Conservation (phyloP, 2,329 filamentous ascomycete species). For the Aureobasidium musti region DNA sequence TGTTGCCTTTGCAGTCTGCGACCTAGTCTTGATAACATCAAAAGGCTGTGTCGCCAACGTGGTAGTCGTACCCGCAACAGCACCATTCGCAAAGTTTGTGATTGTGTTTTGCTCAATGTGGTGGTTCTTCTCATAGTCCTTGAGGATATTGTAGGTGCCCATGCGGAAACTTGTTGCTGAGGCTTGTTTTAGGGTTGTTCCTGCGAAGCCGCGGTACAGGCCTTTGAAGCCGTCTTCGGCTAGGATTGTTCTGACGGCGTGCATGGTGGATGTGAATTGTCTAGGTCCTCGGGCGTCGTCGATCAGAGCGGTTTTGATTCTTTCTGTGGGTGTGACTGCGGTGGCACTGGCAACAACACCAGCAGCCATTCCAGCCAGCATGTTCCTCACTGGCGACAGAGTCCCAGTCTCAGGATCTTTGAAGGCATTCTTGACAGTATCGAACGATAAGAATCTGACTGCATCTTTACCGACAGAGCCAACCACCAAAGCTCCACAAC, state of each 20-base stretch:
- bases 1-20: conserved; percentile 61
- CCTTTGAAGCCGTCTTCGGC: conserved; percentile 55
- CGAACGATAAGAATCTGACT: conserved; percentile 66
- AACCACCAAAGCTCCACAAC: conserved; percentile 61
- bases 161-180: conserved; percentile 63
- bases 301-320: conserved; percentile 68
- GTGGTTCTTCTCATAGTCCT: conserved; percentile 56
- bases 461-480: conserved; percentile 66
- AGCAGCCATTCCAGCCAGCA: conserved; percentile 65
- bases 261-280: conserved; percentile 54
- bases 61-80: conserved; percentile 61
- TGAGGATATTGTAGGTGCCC: conserved; percentile 64
- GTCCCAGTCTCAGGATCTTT: conserved; percentile 58
- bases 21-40: conserved; percentile 64
- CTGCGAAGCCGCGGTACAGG: conserved; percentile 61
- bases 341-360: conserved; percentile 63
- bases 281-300: conserved; percentile 56
- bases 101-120: conserved; percentile 54
- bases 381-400: conserved; percentile 57
- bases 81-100: conserved; percentile 64
- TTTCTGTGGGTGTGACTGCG: conserved; percentile 68
- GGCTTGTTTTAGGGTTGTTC: conserved; percentile 64
- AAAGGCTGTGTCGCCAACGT: conserved; percentile 63
- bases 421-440: conserved; percentile 62
- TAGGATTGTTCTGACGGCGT: conserved; percentile 55